Conservation (phyloP, 169 alveolate species). For the Plasmodium vivax region DNA sequence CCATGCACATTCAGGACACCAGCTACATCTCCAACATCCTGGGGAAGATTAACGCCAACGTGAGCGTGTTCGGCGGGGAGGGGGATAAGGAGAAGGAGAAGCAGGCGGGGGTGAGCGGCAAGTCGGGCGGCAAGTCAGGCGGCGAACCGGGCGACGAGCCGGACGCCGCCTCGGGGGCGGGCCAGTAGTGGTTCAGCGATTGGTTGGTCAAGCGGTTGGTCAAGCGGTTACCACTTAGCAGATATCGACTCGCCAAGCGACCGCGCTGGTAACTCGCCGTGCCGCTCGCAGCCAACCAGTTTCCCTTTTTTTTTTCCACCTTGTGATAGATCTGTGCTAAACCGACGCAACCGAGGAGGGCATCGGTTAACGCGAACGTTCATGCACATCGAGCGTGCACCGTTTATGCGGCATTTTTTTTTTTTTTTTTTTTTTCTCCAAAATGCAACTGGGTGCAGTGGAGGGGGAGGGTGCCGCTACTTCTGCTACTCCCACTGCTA, state of each 20-base stretch:
- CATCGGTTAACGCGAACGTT: not conserved
- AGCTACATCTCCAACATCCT: constrained; percentile 34
- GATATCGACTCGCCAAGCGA: not conserved
- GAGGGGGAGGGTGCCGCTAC: not conserved
- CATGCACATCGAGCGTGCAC: not conserved
- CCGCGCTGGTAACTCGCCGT: not conserved
- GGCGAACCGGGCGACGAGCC: not conserved
- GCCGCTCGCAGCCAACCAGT: not conserved
- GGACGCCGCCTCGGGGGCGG: not conserved
- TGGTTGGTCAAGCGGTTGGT: not conserved
- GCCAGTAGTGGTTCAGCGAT: not conserved
- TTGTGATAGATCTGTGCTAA: not conserved
- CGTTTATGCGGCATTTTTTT: not conserved
- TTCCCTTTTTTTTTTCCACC: not conserved
- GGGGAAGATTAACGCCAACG: not conserved
- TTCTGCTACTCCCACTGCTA: no score
- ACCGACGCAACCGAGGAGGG: not conserved
- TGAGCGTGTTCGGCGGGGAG: not conserved
- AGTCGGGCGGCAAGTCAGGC: no score
- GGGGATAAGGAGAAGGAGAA: not conserved
- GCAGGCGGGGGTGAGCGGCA: not conserved
- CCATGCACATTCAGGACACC: constrained; percentile 23
- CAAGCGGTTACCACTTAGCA: not conserved
- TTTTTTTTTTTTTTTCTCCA: not conserved
- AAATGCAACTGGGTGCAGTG: not conserved